These are phyloP conservation scores for Debaryomyces udenii DNA, from an alignment of 1,139 yeast species.

Conservation along the genomic window DNA sequence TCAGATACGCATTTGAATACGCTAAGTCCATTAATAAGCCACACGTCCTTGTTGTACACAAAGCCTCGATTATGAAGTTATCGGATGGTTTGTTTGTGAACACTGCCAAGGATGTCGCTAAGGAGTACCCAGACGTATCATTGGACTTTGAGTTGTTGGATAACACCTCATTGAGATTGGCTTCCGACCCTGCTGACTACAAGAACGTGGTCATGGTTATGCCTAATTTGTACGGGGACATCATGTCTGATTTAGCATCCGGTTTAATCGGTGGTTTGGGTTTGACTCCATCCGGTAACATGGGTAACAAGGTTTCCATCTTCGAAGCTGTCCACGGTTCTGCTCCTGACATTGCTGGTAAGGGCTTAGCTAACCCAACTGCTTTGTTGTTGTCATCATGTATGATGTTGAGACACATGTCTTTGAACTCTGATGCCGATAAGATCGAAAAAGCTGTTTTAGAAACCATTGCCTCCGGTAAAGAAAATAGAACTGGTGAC, in stretches of 20 bases:
- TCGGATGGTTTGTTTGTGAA: slow-evolving; percentile 96
- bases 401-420: slow-evolving; percentile 99
- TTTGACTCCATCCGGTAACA: slow-evolving; percentile 97
- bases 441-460: slow-evolving; percentile 87
- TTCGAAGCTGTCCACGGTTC: slow-evolving; percentile 99
- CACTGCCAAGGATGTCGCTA: slow-evolving; percentile 85
- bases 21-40: slow-evolving; percentile 89
- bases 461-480: slow-evolving; percentile 91
- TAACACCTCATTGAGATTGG: slow-evolving; percentile 90
- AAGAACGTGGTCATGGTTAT: slow-evolving; percentile 87
- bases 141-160: slow-evolving; percentile 88
- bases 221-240: slow-evolving; percentile 99
- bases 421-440: slow-evolving; percentile 76
- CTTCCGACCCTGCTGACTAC: slow-evolving; percentile 86
- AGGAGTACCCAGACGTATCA: slow-evolving; percentile 89
- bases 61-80: slow-evolving; percentile 97
- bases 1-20: slow-evolving; percentile 95
- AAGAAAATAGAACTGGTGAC: slow-evolving; percentile 92
- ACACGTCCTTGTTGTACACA: slow-evolving; percentile 93
- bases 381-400: slow-evolving; percentile 93
- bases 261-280: slow-evolving; percentile 99
- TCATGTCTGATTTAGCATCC: slow-evolving; percentile 94
- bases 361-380: slow-evolving; percentile 98
- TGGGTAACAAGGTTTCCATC: slow-evolving; percentile 96
- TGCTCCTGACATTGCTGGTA: slow-evolving; percentile 98